These are phyloP conservation scores for Scytalidium sp. DNA, from an alignment of 2,329 filamentous ascomycete species.

Conservation along the genomic window DNA sequence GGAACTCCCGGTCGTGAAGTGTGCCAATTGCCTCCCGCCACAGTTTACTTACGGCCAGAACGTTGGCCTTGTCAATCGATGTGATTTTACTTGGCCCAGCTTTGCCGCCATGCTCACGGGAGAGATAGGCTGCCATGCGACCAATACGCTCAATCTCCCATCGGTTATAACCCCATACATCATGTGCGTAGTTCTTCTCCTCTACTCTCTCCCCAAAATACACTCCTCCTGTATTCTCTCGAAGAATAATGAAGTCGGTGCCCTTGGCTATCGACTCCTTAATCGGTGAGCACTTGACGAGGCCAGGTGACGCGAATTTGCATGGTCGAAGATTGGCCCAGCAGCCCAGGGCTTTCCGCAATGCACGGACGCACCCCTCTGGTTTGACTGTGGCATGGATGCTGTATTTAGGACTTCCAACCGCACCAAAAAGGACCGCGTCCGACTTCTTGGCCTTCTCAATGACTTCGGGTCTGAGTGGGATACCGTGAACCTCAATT, in stretches of 20 bases:
- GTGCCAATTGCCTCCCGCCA: slow-evolving; percentile 18
- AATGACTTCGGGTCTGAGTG: slow-evolving; percentile 80
- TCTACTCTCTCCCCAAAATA: slow-evolving; percentile 87
- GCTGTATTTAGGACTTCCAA: slow-evolving; percentile 90
- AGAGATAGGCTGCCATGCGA: slow-evolving; percentile 73
- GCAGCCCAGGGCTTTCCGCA: slow-evolving; percentile 86
- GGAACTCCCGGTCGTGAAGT: slow-evolving; percentile 16
- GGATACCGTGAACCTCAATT: slow-evolving; percentile 72
- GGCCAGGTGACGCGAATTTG: slow-evolving; percentile 48
- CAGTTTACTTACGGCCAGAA: slow-evolving; percentile 19
- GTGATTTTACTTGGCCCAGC: slow-evolving; percentile 50
- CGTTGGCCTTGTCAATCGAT: slow-evolving; percentile 24
- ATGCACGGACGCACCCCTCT: slow-evolving; percentile 81
- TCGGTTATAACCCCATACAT: slow-evolving; percentile 80
- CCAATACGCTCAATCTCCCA: slow-evolving; percentile 83
- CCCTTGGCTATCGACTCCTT: slow-evolving; percentile 79
- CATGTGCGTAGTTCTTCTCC: slow-evolving; percentile 67
- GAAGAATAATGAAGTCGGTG: slow-evolving; percentile 84
- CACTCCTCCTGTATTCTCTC: slow-evolving; percentile 84
- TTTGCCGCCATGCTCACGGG: slow-evolving; percentile 57
- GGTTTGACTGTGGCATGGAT: slow-evolving; percentile 74
- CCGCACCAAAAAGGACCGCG: slow-evolving; percentile 84
- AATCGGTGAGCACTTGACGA: slow-evolving; percentile 78
- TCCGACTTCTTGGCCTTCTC: slow-evolving; percentile 75
- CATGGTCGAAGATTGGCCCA: slow-evolving; percentile 93